A percentile compares a stretch with the other conserved stretches of the same genome.
Evolutionary conservation across 805 yeast species (phyloP).

Genomic region (Ogataea kodamae): DNA sequence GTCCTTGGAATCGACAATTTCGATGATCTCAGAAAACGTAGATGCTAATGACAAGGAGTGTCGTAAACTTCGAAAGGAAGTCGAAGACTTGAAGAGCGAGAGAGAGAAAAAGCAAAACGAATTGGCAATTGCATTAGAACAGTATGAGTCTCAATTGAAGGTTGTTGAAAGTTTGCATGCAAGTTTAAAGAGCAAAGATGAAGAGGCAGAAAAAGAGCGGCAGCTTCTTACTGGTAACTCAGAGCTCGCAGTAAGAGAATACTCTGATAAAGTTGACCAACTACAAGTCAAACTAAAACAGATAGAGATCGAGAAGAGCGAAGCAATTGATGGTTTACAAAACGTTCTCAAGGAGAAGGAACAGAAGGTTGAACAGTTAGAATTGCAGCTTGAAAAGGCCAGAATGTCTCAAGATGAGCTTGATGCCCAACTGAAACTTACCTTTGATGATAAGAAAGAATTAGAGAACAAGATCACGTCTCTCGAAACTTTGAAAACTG

Average conservation of each 20-base stretch:
- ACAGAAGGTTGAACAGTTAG: background rate
- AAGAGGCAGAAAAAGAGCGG: constrained; percentile 51
- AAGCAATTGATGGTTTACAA: constrained; percentile 18
- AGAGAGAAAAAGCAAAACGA: constrained; percentile 10
- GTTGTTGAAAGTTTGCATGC: constrained; percentile 25
- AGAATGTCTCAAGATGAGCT: no score
- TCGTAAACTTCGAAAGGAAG: constrained; percentile 7
- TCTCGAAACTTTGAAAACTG: background rate
- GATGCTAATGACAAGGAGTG: constrained; percentile 24
- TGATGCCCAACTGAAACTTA: no score
- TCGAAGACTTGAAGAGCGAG: constrained; percentile 2
- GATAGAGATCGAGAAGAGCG: constrained; percentile 9
- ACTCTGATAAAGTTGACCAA: constrained; percentile 41
- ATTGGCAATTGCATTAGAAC: constrained; percentile 21
- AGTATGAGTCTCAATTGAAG: constrained; percentile 13
- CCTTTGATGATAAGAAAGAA: no score
- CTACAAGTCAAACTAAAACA: constrained; percentile 37
- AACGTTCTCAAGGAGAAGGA: constrained; percentile 1
- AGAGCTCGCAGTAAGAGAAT: constrained; percentile 46
- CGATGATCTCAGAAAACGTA: constrained; percentile 33
- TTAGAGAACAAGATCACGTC: constrained; percentile 1
- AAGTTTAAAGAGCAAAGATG: constrained; percentile 36
- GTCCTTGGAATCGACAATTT: constrained; percentile 31
- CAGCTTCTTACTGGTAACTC: constrained; percentile 45
- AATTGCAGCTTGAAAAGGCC: constrained; percentile 7